phyloP scores from a whole-genome alignment of 306 rosid species.

The Fragaria iinumae region DNA sequence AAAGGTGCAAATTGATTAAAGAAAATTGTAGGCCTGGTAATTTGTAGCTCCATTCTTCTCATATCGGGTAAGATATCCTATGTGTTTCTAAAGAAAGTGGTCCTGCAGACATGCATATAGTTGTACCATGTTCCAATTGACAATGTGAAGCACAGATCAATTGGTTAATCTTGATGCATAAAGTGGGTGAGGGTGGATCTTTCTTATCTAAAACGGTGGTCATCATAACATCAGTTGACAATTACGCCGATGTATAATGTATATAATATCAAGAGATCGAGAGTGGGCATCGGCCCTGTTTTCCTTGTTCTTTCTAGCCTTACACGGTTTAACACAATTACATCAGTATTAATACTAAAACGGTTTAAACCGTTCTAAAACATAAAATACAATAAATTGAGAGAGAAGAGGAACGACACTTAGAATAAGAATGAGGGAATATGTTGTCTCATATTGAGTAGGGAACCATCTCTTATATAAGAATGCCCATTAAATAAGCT shows the following conservation, averaged over 20 bases:
- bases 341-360: too few relatives aligned
- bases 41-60: neutral
- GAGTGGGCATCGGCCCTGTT: too few relatives aligned
- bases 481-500: too few relatives aligned
- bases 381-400: too few relatives aligned
- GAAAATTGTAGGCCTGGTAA: neutral
- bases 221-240: neutral
- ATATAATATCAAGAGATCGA: neutral
- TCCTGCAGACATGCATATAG: neutral
- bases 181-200: conserved; percentile 30
- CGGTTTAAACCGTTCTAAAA: too few relatives aligned
- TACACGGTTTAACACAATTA: too few relatives aligned
- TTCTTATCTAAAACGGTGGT: conserved; percentile 40
- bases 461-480: too few relatives aligned
- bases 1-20: neutral
- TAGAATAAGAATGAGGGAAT: too few relatives aligned
- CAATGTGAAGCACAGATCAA: neutral
- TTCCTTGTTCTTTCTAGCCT: too few relatives aligned
- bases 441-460: too few relatives aligned
- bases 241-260: conserved; percentile 3
- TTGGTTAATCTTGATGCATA: conserved; percentile 18
- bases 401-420: too few relatives aligned
- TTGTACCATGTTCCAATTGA: conserved; percentile 11
- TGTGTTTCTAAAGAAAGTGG: conserved; percentile 12
- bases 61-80: conserved; percentile 12